phyloP scores from a whole-genome alignment of 2,329 filamentous ascomycete genomes.

The Fusarium brachygibbosum region DNA sequence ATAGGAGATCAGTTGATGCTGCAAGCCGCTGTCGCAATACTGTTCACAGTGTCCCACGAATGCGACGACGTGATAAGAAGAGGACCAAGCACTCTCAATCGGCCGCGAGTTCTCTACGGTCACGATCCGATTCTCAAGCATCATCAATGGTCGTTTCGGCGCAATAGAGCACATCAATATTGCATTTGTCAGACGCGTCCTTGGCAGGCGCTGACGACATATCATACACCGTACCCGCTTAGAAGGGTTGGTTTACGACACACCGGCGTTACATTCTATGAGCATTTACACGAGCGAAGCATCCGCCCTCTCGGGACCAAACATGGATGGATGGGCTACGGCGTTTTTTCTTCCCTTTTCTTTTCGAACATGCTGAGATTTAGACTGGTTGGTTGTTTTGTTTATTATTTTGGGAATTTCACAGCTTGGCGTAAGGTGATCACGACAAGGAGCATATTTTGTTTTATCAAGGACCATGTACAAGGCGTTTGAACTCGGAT shows the following conservation, averaged over 20 bases:
- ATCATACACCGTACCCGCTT: slow-evolving; percentile 9
- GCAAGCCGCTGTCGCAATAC: slow-evolving; percentile 45
- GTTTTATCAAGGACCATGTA: slow-evolving; percentile 10
- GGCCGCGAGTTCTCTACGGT: slow-evolving; percentile 14
- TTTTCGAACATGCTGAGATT: neutral
- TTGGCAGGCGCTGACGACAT: slow-evolving; percentile 25
- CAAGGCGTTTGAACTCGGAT: slow-evolving; percentile 19
- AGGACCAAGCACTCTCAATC: slow-evolving; percentile 25
- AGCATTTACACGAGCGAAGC: slow-evolving; percentile 43
- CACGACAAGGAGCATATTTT: slow-evolving; percentile 19
- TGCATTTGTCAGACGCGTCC: slow-evolving; percentile 6
- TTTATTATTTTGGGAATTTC: slow-evolving; percentile 1
- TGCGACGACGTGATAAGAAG: slow-evolving; percentile 49
- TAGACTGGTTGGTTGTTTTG: slow-evolving; percentile 2
- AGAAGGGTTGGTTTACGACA: slow-evolving; percentile 19
- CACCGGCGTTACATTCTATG: slow-evolving; percentile 40
- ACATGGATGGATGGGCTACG: slow-evolving; percentile 15
- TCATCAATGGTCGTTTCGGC: slow-evolving; percentile 10
- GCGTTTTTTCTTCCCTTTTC: slow-evolving; percentile 18
- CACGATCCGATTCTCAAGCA: slow-evolving; percentile 3
- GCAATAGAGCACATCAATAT: slow-evolving; percentile 7
- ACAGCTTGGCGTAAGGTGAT: slow-evolving; percentile 30
- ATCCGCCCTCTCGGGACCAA: slow-evolving; percentile 32
- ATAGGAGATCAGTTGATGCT: slow-evolving; percentile 45
- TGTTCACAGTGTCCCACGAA: slow-evolving; percentile 44